phyloP scores from a whole-genome alignment of 2,329 filamentous ascomycete species.

The Hawksworthiomyces lignivorus region DNA sequence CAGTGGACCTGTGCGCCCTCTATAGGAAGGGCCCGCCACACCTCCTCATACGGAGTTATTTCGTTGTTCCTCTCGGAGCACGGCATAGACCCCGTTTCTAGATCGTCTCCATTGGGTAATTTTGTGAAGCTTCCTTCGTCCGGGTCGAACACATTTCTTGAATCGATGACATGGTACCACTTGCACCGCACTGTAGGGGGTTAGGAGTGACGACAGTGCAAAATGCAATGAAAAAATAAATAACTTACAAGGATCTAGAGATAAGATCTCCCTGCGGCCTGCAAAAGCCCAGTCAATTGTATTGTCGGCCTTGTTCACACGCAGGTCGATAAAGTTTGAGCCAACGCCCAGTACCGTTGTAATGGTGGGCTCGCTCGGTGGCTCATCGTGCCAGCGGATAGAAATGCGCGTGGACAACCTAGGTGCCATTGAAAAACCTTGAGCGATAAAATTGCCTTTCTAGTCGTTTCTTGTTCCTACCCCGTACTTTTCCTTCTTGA shows the following conservation, averaged over 20 bases:
- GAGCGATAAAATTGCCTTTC: no score
- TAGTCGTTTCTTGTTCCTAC: no score
- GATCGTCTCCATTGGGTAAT: conserved; percentile 8
- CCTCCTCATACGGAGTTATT: conserved; percentile 8
- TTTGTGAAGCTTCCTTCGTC: conserved; percentile 7
- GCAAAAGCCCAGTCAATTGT: conserved; percentile 10
- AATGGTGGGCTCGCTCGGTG: conserved; percentile 1
- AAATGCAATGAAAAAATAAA: neutral
- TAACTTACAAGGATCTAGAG: neutral
- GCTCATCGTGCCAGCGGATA: conserved; percentile 9
- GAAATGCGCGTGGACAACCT: conserved; percentile 10
- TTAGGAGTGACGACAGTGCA: neutral
- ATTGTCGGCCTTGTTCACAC: conserved; percentile 5
- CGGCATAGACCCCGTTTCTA: conserved; percentile 10
- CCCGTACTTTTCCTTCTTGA: no score
- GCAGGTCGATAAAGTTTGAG: conserved; percentile 7
- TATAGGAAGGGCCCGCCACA: conserved; percentile 6
- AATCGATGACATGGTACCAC: conserved; percentile 10
- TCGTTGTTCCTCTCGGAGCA: conserved; percentile 2
- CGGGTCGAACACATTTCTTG: conserved; percentile 2
- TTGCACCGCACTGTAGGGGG: conserved; percentile 3
- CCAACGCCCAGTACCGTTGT: conserved; percentile 8
- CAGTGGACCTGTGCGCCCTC: neutral
- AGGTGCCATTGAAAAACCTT: no score
- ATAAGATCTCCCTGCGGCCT: conserved; percentile 3